Evolutionary conservation across 139 green algal species (phyloP).

Genomic region (Closterium sp.): DNA sequence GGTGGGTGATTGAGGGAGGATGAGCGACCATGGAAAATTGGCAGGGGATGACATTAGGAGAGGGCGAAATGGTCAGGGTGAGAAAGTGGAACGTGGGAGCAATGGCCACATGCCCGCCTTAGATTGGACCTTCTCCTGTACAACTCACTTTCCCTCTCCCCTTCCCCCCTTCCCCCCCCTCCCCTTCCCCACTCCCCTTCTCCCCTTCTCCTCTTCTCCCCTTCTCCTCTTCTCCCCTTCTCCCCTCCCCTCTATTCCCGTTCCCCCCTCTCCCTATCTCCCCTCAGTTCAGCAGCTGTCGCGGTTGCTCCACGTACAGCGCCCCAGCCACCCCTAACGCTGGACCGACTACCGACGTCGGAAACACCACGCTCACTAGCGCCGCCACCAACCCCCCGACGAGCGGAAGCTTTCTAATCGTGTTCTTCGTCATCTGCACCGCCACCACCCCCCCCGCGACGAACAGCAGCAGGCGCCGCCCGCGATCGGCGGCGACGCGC

Average conservation of each 20-base stretch:
- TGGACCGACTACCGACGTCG: background rate
- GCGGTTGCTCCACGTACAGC: background rate
- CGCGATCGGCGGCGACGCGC: conserved; percentile 1
- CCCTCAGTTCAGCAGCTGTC: background rate
- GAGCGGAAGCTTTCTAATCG: background rate
- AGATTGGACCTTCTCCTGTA: background rate
- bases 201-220: background rate
- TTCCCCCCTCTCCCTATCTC: too few relatives aligned
- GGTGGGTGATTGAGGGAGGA: too few relatives aligned
- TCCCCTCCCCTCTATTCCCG: background rate
- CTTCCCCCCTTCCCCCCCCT: too few relatives aligned
- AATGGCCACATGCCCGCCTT: background rate
- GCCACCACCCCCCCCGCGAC: background rate
- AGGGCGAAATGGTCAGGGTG: background rate
- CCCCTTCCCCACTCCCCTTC: too few relatives aligned
- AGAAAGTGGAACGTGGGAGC: background rate
- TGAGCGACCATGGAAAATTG: too few relatives aligned
- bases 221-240: too few relatives aligned
- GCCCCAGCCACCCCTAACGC: background rate
- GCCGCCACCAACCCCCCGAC: background rate
- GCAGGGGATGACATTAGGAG: background rate
- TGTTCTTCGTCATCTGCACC: background rate
- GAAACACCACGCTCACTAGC: background rate
- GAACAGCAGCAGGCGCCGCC: background rate
- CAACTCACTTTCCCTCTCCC: too few relatives aligned